Conservation (phyloP, 192 early-diverging fungal species). For the Rhizoclosmatium globosum region DNA sequence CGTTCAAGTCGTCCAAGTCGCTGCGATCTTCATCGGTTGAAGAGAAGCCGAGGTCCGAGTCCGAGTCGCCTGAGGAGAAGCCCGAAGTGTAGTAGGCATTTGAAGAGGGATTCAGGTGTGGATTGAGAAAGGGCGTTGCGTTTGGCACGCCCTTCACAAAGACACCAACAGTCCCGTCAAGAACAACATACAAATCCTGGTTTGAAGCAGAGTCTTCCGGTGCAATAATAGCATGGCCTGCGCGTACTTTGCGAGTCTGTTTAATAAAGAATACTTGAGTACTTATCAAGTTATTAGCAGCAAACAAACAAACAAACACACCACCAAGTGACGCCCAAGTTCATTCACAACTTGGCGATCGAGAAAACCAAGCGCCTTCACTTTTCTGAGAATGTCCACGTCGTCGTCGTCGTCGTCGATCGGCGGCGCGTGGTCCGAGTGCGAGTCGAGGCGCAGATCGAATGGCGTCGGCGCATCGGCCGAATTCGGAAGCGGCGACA, state of each 20-base stretch:
- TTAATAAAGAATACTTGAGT: background rate
- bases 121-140: background rate
- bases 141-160: slow-evolving; percentile 68
- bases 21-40: slow-evolving; percentile 45
- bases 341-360: slow-evolving; percentile 97
- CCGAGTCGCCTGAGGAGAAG: slow-evolving; percentile 37
- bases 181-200: slow-evolving; percentile 90
- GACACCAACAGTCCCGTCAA: slow-evolving; percentile 93
- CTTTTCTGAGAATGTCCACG: slow-evolving; percentile 15
- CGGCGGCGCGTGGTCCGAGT: slow-evolving; percentile 67
- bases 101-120: background rate
- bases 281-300: too few species aligned
- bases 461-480: slow-evolving; percentile 50
- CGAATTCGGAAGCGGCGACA: slow-evolving; percentile 11
- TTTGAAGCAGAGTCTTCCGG: slow-evolving; percentile 68
- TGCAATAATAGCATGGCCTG: slow-evolving; percentile 51
- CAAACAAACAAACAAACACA: background rate
- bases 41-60: slow-evolving; percentile 37
- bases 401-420: slow-evolving; percentile 63
- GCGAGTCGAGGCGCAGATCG: slow-evolving; percentile 80
- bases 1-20: slow-evolving; percentile 50
- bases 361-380: slow-evolving; percentile 93
- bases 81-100: slow-evolving; percentile 24
- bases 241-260: slow-evolving; percentile 56
- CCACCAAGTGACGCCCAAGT: slow-evolving; percentile 86